Conservation (phyloP, 768 basidiomycete species). For the Collybiopsis luxurians region DNA sequence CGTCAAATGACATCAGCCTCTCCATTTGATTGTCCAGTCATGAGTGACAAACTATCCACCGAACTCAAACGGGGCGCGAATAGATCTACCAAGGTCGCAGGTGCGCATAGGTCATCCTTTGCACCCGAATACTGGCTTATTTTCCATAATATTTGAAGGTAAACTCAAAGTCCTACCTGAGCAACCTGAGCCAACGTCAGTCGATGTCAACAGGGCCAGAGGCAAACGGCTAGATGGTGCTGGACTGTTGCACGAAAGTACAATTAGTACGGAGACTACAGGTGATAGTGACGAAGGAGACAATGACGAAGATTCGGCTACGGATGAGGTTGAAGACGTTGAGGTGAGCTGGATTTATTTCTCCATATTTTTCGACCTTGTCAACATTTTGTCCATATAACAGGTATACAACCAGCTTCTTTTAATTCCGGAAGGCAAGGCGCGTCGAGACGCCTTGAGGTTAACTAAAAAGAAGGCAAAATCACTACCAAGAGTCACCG, state of each 20-base stretch:
- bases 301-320: slow-evolving; percentile 49
- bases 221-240: slow-evolving; percentile 21
- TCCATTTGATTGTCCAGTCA: background rate
- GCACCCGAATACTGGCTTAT: background rate
- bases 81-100: slow-evolving; percentile 49
- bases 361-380: background rate
- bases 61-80: slow-evolving; percentile 53
- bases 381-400: background rate
- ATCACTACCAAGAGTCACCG: slow-evolving; percentile 88
- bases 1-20: background rate
- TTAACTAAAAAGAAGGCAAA: slow-evolving; percentile 96
- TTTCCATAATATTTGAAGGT: slow-evolving; percentile 38
- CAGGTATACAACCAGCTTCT: slow-evolving; percentile 95
- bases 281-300: slow-evolving; percentile 74
- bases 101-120: background rate
- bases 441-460: slow-evolving; percentile 83
- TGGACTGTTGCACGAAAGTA: slow-evolving; percentile 43
- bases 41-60: slow-evolving; percentile 7
- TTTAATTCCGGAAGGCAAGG: slow-evolving; percentile 91
- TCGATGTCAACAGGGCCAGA: slow-evolving; percentile 11
- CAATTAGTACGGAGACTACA: slow-evolving; percentile 31
- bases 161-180: slow-evolving; percentile 90
- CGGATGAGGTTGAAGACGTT: slow-evolving; percentile 52
- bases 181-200: slow-evolving; percentile 55
- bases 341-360: slow-evolving; percentile 43